Evolutionary conservation across 2,329 filamentous ascomycete genomes (phyloP).

Genomic region (Fusarium sp.): DNA sequence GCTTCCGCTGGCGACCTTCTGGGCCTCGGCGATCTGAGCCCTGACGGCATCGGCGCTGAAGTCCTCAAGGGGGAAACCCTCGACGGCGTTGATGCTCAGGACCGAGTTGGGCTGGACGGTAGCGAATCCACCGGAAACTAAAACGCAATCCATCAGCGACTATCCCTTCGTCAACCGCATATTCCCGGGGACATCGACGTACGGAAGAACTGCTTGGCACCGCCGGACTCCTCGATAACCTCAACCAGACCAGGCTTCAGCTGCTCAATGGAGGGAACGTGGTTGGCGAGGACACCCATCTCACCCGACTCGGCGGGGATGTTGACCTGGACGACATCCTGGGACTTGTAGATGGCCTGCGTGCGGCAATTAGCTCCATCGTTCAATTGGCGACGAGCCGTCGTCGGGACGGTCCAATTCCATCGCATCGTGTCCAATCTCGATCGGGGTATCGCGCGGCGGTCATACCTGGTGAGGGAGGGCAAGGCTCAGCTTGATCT

Average conservation of each 20-base stretch:
- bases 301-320: slow-evolving; percentile 97
- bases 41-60: slow-evolving; percentile 93
- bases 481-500: slow-evolving; percentile 97
- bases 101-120: slow-evolving; percentile 94
- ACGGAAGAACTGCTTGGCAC: slow-evolving; percentile 98
- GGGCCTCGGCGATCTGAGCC: slow-evolving; percentile 91
- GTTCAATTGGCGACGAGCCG: slow-evolving; percentile 41
- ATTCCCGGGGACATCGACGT: slow-evolving; percentile 58
- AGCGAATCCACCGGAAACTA: slow-evolving; percentile 96
- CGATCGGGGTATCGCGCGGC: slow-evolving; percentile 28
- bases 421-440: slow-evolving; percentile 38
- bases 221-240: slow-evolving; percentile 91
- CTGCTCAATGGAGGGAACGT: slow-evolving; percentile 99
- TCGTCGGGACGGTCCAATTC: slow-evolving; percentile 42
- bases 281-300: slow-evolving; percentile 99
- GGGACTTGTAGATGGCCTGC: slow-evolving; percentile 76
- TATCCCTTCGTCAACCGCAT: slow-evolving; percentile 5
- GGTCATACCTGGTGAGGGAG: slow-evolving; percentile 95
- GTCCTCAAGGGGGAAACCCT: slow-evolving; percentile 93
- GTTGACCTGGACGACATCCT: slow-evolving; percentile 93
- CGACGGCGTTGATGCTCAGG: slow-evolving; percentile 98
- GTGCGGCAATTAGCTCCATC: slow-evolving; percentile 62
- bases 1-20: slow-evolving; percentile 90
- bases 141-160: slow-evolving; percentile 33
- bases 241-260: slow-evolving; percentile 96